Base-by-base conservation (phyloP, 331 rosid species). In the Dryas integrifolia region DNA sequence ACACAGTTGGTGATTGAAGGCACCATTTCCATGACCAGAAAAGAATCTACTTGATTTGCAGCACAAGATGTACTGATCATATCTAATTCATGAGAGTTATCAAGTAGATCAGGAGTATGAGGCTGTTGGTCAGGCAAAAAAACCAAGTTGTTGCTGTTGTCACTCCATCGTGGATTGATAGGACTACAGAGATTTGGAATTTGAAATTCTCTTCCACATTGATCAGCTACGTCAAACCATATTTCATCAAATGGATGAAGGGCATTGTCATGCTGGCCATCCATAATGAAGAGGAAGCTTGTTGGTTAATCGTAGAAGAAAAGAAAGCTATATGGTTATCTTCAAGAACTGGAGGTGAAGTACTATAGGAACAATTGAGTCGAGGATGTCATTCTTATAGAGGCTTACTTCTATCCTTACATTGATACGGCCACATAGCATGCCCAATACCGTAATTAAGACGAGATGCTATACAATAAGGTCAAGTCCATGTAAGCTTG, bases 131-230 rank as follows among this genome's bases (percentile, higher is more conserved):
- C 53, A 57, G 18, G 52, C n/a, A 35, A 43, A 41, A 41, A 12
- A 40, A 70, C 43, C 53, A 70, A 39, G 12, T 53, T 69, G 73
- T 53, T 26, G 55, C 35, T 30, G 35, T 18, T 65, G 52, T 43
- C 51, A 44, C 53, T 26, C 58, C 45, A 61, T 38, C 5, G 10
- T 1, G 45, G 76, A 18, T 39, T n/a, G 48, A 72, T 5, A 45
- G 68, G 49, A 72, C 30, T 21, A 46, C 58, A 59, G 12, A 44
- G 30, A 59, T 72, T 47, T 6, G 76, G 76, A 35, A 72, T 68
- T 59, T 46, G 49, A 61, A 72, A 72, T 47, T 72, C 76, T 40
- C n/a, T 72, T 16, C 68, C 76, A n/a, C 46, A 46, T 26, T 16
- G 47, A 16, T 46, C 4, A 8, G 76, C 76, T 9, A 59, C 11